Conservation (phyloP, 495 filamentous ascomycete species). For the Neurospora sp. region DNA sequence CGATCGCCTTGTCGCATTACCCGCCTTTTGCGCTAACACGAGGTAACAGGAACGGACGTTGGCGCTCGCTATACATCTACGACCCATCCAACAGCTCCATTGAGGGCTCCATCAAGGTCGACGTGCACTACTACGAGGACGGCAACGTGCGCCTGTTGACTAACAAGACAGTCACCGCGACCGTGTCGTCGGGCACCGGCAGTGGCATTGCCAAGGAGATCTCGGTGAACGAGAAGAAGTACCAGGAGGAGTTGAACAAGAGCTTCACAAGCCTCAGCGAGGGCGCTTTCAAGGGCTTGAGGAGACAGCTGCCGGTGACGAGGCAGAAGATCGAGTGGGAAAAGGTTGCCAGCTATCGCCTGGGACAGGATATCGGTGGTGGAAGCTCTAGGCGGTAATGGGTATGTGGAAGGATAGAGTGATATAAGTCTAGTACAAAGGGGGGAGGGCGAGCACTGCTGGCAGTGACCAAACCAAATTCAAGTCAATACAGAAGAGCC, state of each 20-base stretch:
- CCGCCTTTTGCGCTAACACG: not conserved
- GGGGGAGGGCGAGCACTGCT: not conserved
- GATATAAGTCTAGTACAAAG: not conserved
- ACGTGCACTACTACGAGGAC: slow-evolving; percentile 99
- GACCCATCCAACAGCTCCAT: slow-evolving; percentile 51
- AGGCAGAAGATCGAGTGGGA: slow-evolving; percentile 99
- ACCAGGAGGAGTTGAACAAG: slow-evolving; percentile 90
- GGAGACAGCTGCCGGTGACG: slow-evolving; percentile 89
- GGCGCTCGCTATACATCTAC: slow-evolving; percentile 81
- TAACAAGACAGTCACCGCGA: slow-evolving; percentile 56
- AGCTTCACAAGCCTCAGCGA: slow-evolving; percentile 84
- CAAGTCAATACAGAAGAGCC: not conserved
- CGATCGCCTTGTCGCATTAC: not conserved
- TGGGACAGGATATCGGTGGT: slow-evolving; percentile 64
- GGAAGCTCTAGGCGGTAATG: slow-evolving; percentile 37
- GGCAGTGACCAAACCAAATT: not conserved
- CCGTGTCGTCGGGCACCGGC: slow-evolving; percentile 52
- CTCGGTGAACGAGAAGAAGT: slow-evolving; percentile 71
- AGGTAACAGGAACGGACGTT: slow-evolving; percentile 74
- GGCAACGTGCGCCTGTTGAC: slow-evolving; percentile 91
- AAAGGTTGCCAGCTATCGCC: slow-evolving; percentile 88
- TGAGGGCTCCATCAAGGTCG: slow-evolving; percentile 62
- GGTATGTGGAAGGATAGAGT: not conserved
- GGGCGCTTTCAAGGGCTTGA: slow-evolving; percentile 85
- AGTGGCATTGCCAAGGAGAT: slow-evolving; percentile 64